Evolutionary conservation across 202 grass and related monocot genomes (phyloP).

Genomic region (Setaria italica): DNA sequence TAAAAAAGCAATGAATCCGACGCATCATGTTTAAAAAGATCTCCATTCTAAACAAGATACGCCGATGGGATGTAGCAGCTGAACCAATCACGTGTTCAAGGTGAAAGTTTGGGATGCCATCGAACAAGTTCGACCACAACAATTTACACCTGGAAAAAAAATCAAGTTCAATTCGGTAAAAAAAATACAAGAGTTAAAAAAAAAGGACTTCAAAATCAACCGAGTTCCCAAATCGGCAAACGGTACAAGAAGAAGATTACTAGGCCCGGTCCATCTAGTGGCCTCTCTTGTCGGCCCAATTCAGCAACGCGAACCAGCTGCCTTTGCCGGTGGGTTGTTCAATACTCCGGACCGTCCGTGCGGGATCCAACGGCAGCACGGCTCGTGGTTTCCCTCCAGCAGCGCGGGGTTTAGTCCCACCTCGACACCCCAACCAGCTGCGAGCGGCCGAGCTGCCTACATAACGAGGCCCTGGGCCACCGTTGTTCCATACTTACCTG

Average conservation of each 20-base stretch:
- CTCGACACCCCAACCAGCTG: fast-evolving
- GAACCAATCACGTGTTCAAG: not conserved
- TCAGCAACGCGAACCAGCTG: no score
- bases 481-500: constrained; percentile 33
- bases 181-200: no score
- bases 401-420: constrained; percentile 18
- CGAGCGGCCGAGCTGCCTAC: not conserved
- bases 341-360: no score
- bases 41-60: not conserved
- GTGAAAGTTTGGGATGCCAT: not conserved
- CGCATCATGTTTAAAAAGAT: not conserved
- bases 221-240: no score
- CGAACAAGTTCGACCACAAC: no score
- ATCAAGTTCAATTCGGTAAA: not conserved
- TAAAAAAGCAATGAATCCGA: not conserved
- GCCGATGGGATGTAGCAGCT: not conserved
- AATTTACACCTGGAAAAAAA: not conserved
- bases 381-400: not conserved
- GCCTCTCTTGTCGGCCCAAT: not conserved
- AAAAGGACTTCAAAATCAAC: no score
- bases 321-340: not conserved
- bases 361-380: not conserved
- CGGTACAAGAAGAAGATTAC: no score
- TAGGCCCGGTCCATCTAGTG: not conserved
- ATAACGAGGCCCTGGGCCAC: not conserved